phyloP scores from a whole-genome alignment of 2,329 filamentous ascomycete genomes.

The Epichloe festucae region DNA sequence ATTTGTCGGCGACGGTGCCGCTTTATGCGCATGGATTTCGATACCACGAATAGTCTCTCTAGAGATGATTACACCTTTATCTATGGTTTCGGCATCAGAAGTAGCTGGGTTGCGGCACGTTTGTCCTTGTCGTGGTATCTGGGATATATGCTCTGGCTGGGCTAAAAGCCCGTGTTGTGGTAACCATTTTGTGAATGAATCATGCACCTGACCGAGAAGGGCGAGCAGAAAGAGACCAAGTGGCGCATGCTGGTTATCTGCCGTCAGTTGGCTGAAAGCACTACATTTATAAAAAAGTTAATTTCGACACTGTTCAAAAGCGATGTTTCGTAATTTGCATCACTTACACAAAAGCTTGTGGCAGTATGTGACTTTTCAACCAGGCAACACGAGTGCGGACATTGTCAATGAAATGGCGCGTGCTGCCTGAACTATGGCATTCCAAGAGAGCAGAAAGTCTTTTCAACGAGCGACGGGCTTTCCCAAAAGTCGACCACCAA shows the following conservation, averaged over 20 bases:
- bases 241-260: conserved; percentile 59
- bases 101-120: neutral
- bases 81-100: conserved; percentile 5
- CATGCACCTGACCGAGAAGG: conserved; percentile 45
- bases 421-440: neutral
- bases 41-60: conserved; percentile 9
- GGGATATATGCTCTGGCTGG: neutral
- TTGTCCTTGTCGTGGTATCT: neutral
- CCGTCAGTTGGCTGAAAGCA: conserved; percentile 55
- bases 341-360: conserved; percentile 24
- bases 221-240: conserved; percentile 58
- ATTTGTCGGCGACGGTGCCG: neutral
- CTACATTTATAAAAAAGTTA: conserved; percentile 18
- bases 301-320: neutral
- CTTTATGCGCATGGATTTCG: neutral
- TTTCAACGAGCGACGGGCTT: conserved; percentile 53
- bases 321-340: neutral
- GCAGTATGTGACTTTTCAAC: conserved; percentile 18
- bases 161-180: conserved; percentile 6
- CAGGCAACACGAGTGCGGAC: conserved; percentile 15
- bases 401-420: conserved; percentile 1
- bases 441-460: conserved; percentile 30
- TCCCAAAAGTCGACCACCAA: conserved; percentile 68
- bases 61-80: conserved; percentile 19
- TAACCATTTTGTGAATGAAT: conserved; percentile 26